A percentile compares a stretch with the other conserved stretches of the same genome.
Evolutionary conservation across 139 green algal species (phyloP).

Genomic region (Picochlorum sp.): DNA sequence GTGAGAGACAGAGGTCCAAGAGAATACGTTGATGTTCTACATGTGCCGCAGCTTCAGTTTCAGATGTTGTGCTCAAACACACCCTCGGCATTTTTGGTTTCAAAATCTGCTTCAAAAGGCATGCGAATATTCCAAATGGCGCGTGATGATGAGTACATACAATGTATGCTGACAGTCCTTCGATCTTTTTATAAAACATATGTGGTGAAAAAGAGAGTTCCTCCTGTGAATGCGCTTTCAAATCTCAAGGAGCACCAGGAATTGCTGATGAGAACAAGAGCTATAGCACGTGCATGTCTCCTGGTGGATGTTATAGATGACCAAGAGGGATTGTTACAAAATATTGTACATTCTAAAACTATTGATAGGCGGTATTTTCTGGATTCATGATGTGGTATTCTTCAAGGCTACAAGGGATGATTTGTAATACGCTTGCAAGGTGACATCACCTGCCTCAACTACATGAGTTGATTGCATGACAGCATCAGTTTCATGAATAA

Average conservation of each 20-base stretch:
- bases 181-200: constrained; percentile 28
- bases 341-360: too few species aligned
- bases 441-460: too few species aligned
- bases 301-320: not conserved
- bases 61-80: constrained; percentile 51
- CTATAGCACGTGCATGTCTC: not conserved
- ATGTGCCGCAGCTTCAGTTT: constrained; percentile 69
- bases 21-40: constrained; percentile 28
- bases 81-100: constrained; percentile 43
- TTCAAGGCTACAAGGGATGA: too few species aligned
- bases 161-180: constrained; percentile 38
- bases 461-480: constrained; percentile 5
- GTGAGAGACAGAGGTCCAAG: constrained; percentile 33
- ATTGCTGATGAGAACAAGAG: constrained; percentile 25
- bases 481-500: constrained; percentile 56
- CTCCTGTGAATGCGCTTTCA: constrained; percentile 27
- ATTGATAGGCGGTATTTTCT: constrained; percentile 1
- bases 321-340: not conserved
- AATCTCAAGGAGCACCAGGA: constrained; percentile 29
- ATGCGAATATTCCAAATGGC: constrained; percentile 45
- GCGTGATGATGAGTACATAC: constrained; percentile 35
- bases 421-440: too few species aligned
- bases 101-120: constrained; percentile 48
- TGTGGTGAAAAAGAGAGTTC: constrained; percentile 7
- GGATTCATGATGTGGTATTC: not conserved